phyloP scores from a whole-genome alignment of 495 filamentous ascomycete genomes.

The Aspergillus panamensis region DNA sequence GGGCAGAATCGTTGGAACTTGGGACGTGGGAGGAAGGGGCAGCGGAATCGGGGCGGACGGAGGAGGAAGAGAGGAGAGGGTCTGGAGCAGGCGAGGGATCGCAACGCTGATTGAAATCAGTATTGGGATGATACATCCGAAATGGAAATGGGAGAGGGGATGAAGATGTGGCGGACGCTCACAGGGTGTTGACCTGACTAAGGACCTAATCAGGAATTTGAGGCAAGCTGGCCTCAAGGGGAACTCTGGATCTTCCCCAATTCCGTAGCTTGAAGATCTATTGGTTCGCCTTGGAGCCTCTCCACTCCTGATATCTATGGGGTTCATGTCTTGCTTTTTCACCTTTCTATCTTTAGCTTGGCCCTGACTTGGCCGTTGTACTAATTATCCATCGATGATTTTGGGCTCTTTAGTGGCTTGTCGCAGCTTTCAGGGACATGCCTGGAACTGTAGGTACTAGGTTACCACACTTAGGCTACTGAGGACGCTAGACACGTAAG shows the following conservation, averaged over 20 bases:
- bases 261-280: not conserved
- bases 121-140: constrained; percentile 15
- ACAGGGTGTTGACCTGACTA: not conserved
- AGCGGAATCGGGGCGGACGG: not conserved
- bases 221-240: constrained; percentile 41
- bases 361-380: no score
- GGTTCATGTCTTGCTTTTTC: no score
- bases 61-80: constrained; percentile 9
- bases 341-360: no score
- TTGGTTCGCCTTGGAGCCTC: not conserved
- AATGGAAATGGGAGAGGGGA: constrained; percentile 4
- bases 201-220: constrained; percentile 3
- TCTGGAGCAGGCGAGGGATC: constrained; percentile 2
- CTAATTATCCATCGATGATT: no score
- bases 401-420: no score
- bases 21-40: constrained; percentile 13
- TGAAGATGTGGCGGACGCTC: constrained; percentile 8
- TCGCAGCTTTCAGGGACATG: no score
- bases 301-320: no score
- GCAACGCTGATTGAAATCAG: not conserved
- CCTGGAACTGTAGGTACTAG: no score
- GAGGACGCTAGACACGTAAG: no score
- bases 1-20: constrained; percentile 7
- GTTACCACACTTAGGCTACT: no score
- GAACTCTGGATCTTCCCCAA: constrained; percentile 11